Percentiles rank a stretch among this genome's conserved stretches.
These are phyloP conservation scores for Tremella fuciformis DNA, from an alignment of 768 basidiomycete species.

Conservation along the genomic window DNA sequence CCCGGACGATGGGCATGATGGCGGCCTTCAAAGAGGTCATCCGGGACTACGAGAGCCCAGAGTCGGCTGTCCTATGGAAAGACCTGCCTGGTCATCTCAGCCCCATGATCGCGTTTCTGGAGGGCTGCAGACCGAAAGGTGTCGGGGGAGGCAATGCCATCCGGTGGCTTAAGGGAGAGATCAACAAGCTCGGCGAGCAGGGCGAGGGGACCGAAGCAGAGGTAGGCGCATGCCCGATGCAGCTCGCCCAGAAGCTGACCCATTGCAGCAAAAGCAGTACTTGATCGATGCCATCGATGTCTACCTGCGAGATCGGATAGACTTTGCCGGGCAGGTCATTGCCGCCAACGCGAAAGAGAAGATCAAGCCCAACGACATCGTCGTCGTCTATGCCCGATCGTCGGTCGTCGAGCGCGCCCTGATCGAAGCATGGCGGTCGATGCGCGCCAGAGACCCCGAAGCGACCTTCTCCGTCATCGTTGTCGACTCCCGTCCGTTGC, in stretches of 20 bases:
- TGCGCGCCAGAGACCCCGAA: conserved; percentile 55
- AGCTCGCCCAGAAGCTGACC: conserved; percentile 6
- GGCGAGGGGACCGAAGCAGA: conserved; percentile 69
- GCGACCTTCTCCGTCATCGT: conserved; percentile 86
- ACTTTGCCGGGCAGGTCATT: conserved; percentile 89
- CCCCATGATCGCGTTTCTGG: conserved; percentile 38
- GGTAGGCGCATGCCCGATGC: conserved; percentile 56
- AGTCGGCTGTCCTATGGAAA: conserved; percentile 36
- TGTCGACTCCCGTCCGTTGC: conserved; percentile 88
- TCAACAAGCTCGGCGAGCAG: conserved; percentile 85
- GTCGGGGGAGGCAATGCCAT: conserved; percentile 52
- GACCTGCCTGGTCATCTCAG: conserved; percentile 38
- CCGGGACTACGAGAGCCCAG: conserved; percentile 49
- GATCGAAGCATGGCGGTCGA: conserved; percentile 59
- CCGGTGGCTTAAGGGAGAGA: conserved; percentile 81
- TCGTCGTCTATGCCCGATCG: conserved; percentile 93
- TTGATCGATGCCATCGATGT: conserved; percentile 82
- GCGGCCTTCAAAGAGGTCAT: conserved; percentile 83
- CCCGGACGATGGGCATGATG: conserved; percentile 87
- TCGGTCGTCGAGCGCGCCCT: conserved; percentile 90
- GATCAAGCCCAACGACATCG: conserved; percentile 88
- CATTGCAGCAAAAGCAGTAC: conserved; percentile 73
- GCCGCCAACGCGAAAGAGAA: conserved; percentile 83
- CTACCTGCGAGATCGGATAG: conserved; percentile 90
- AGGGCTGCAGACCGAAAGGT: conserved; percentile 48